These are phyloP conservation scores for Sporothrix pallida DNA, from an alignment of 2,329 filamentous ascomycete genomes.

Conservation along the genomic window DNA sequence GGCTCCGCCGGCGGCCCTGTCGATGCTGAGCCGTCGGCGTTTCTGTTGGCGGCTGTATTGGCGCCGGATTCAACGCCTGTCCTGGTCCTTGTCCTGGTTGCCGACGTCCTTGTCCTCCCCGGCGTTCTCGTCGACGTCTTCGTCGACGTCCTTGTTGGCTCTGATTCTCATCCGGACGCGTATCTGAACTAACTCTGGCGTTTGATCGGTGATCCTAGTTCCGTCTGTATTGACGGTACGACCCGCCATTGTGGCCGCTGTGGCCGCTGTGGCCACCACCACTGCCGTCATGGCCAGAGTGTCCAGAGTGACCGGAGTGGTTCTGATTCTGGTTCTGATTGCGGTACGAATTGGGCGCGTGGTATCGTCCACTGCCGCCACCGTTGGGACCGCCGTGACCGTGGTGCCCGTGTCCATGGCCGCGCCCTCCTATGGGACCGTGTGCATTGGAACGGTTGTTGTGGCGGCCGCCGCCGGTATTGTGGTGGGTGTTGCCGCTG, in stretches of 20 bases:
- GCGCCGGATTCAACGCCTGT: no score
- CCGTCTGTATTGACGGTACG: conserved; percentile 29
- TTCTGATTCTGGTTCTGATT: conserved; percentile 7
- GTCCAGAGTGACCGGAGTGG: background rate
- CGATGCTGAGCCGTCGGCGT: no score
- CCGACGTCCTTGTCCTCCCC: no score
- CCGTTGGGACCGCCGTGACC: background rate
- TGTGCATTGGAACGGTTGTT: conserved; percentile 5
- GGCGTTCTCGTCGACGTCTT: no score
- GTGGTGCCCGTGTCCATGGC: background rate
- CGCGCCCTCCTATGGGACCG: background rate
- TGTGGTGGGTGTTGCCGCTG: background rate
- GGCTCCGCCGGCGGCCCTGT: no score
- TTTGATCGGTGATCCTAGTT: background rate
- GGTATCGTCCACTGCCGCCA: conserved; percentile 21
- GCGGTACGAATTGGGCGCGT: conserved; percentile 21
- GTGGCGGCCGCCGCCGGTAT: background rate
- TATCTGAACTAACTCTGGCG: no score
- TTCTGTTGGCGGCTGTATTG: no score
- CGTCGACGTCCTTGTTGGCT: no score
- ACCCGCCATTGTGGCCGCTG: conserved; percentile 5
- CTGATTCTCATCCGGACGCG: no score
- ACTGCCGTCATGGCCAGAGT: background rate
- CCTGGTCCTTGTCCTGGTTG: no score
- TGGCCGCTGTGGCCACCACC: background rate